phyloP scores from a whole-genome alignment of 73 alveolate species.

The Paramecium bursaria region DNA sequence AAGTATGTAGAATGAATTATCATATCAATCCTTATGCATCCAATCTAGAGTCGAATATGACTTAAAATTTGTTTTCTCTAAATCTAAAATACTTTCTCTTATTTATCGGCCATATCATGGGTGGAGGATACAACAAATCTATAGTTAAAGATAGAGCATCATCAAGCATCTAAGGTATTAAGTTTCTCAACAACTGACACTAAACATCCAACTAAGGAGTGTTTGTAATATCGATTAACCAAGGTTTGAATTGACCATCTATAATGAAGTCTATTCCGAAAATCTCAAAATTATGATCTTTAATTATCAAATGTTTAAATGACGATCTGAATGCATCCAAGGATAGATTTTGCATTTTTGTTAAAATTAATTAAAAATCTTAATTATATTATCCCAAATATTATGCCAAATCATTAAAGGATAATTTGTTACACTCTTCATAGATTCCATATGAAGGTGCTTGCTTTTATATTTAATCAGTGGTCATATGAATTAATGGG shows the following conservation, averaged over 20 bases:
- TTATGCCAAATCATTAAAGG: conserved; percentile 21
- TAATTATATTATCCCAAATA: conserved; percentile 35
- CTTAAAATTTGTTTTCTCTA: neutral
- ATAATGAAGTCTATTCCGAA: neutral
- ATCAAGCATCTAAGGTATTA: neutral
- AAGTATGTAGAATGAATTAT: conserved; percentile 68
- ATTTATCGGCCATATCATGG: conserved; percentile 27
- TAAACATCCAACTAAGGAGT: neutral
- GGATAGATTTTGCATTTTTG: neutral
- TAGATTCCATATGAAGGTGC: conserved; percentile 5
- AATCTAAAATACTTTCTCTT: neutral
- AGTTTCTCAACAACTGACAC: neutral
- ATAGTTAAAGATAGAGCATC: conserved; percentile 4
- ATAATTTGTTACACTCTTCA: conserved; percentile 46
- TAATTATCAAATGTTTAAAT: neutral
- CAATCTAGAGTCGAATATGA: conserved; percentile 42
- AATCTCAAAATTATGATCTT: conserved; percentile 55
- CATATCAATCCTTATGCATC: conserved; percentile 35
- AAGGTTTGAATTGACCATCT: conserved; percentile 30
- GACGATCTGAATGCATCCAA: conserved; percentile 5
- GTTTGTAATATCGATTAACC: conserved; percentile 28
- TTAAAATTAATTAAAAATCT: conserved; percentile 7
- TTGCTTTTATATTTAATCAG: conserved; percentile 51
- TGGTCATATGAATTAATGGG: conserved; percentile 37
- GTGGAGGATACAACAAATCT: conserved; percentile 29